These are phyloP conservation scores for Annulohypoxylon moriforme DNA, from an alignment of 495 filamentous ascomycete genomes.

Conservation along the genomic window DNA sequence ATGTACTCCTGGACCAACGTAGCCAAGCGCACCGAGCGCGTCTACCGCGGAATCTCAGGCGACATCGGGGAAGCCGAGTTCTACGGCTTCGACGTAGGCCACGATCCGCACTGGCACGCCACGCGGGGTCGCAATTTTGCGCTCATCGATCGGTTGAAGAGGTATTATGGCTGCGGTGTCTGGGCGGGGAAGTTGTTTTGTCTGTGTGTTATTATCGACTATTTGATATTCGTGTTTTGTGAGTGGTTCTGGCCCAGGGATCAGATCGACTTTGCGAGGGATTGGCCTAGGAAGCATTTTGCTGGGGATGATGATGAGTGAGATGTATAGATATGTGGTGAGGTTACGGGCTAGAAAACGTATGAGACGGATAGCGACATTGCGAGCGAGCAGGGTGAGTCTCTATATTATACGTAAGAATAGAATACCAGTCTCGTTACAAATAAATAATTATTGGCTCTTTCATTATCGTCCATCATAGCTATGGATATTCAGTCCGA, in stretches of 20 bases:
- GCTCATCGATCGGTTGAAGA: conserved; percentile 91
- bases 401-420: neutral
- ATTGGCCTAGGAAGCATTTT: conserved; percentile 83
- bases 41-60: conserved; percentile 91
- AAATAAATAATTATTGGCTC: no score
- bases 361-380: neutral
- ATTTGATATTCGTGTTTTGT: conserved; percentile 84
- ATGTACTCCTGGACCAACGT: conserved; percentile 99
- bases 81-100: conserved; percentile 77
- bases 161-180: conserved; percentile 99
- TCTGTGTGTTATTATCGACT: conserved; percentile 93
- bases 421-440: no score
- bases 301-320: conserved; percentile 42
- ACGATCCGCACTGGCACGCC: conserved; percentile 75
- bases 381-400: neutral
- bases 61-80: conserved; percentile 86
- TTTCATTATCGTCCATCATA: no score
- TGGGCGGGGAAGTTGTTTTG: conserved; percentile 99
- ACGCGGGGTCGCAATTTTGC: conserved; percentile 87
- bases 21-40: conserved; percentile 88
- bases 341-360: neutral
- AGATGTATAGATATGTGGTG: neutral
- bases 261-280: conserved; percentile 85
- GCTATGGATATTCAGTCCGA: no score
- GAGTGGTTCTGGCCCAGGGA: conserved; percentile 88